Base-by-base conservation (phyloP, 768 basidiomycete species). In the Hortiboletus campestris region DNA sequence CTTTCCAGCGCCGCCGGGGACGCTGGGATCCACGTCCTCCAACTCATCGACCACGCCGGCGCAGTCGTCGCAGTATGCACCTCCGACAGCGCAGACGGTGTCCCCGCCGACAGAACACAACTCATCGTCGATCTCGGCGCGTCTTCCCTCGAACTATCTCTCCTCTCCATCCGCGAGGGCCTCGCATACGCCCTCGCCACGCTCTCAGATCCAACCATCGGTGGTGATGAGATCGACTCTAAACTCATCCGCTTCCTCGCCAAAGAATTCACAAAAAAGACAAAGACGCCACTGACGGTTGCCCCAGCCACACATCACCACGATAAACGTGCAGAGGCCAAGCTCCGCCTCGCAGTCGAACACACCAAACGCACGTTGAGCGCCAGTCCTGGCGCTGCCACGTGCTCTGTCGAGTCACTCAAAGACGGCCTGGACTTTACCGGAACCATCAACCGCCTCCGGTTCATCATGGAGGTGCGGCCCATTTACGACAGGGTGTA, bases 261-360 rank as follows among this genome's bases (percentile, higher is more conserved):
- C 50, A 86, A 93, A 68, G 96, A 99, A 60, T 99, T 99, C 72
- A 91, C 90, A 47, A 98, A 98, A 76, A 99, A 97, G 77, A 94
- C 89, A 17, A 93, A 91, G 72, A 81, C 82, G 22, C 75, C 86
- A 0, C 77, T 97, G 41, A 74, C 80, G 10, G 79, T 93, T 16
- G 82, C 77, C 51, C 85, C 87, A 1, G 75, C 86, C 6, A 76
- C 77, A 3, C 76, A 83, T 20, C 61, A 76, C 17, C 75, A 77
- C 32, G 89, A 94, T 73, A 79, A 84, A 64, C 90, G 97, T 22
- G 91, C 95, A 1, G 88, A 93, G 65, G 91, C 93, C n/a, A 96
- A 95, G 68, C 84, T 99, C 28, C 83, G 89, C 11, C 84, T 98
- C 20, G 93, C 94, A 8, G 84, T 97, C 52, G 94, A 98, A 68